Evolutionary conservation across 2,329 filamentous ascomycete genomes (phyloP).

Genomic region (Neonectria coccinea): DNA sequence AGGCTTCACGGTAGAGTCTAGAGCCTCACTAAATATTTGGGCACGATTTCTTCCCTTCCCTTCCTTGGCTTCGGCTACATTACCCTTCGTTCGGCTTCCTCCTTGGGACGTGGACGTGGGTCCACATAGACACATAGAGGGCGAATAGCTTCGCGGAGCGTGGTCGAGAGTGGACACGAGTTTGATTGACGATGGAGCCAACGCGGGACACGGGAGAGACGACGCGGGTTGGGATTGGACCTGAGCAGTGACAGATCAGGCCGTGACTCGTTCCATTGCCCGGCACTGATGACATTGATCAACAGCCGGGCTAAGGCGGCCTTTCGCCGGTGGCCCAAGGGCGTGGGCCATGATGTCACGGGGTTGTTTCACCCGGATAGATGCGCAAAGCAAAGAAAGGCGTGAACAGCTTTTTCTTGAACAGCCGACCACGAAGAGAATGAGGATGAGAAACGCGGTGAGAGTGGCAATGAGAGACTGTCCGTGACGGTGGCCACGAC

Average conservation of each 20-base stretch:
- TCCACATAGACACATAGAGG: background rate
- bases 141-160: constrained; percentile 31
- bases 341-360: constrained; percentile 13
- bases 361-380: background rate
- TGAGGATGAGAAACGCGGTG: background rate
- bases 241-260: background rate
- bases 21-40: background rate
- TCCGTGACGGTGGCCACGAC: background rate
- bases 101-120: too few relatives aligned
- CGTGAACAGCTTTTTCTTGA: background rate
- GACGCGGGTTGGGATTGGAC: constrained; percentile 1
- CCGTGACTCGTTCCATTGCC: background rate
- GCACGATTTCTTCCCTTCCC: background rate
- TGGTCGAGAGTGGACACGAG: constrained; percentile 29
- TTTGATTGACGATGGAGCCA: constrained; percentile 32
- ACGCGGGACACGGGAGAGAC: constrained; percentile 15
- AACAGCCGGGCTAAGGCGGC: background rate
- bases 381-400: background rate
- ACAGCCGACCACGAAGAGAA: background rate
- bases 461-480: background rate
- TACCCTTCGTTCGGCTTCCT: background rate
- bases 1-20: background rate
- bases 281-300: background rate
- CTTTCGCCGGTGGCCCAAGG: background rate
- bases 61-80: background rate